Conservation (phyloP, 2,329 filamentous ascomycete genomes). For the Ambrosiella xylebori region DNA sequence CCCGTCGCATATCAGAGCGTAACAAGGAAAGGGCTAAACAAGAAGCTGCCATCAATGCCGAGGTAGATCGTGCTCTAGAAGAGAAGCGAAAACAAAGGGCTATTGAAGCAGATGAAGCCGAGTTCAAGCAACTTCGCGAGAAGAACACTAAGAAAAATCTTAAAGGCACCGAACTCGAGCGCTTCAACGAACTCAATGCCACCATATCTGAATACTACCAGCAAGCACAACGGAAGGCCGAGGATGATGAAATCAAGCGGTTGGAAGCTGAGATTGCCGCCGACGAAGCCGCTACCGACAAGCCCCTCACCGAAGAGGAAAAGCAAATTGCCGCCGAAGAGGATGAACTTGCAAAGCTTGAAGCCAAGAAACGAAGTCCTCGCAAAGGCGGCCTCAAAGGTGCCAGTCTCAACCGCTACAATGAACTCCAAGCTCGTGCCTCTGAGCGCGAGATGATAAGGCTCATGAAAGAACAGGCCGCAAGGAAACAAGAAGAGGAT, state of each 20-base stretch:
- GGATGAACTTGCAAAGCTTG: constrained; percentile 7
- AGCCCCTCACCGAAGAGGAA: neutral
- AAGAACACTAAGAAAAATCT: neutral
- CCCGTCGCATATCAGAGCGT: constrained; percentile 8
- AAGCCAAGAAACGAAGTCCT: constrained; percentile 5
- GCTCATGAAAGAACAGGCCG: constrained; percentile 8
- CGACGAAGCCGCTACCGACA: neutral
- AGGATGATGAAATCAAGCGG: constrained; percentile 3
- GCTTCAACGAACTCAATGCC: constrained; percentile 6
- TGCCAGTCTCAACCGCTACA: constrained; percentile 7
- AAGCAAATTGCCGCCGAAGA: constrained; percentile 9
- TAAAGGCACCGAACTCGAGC: constrained; percentile 1
- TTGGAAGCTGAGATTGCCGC: constrained; percentile 9
- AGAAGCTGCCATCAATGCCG: constrained; percentile 10
- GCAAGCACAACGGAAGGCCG: neutral
- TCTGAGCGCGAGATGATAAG: constrained; percentile 10
- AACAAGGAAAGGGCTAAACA: constrained; percentile 12
- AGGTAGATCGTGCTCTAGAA: constrained; percentile 4
- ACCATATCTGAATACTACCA: neutral
- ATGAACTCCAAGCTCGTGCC: constrained; percentile 8
- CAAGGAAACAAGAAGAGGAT: constrained; percentile 5
- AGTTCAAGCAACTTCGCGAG: constrained; percentile 5
- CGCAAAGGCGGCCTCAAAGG: constrained; percentile 3
- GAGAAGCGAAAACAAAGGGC: constrained; percentile 6
- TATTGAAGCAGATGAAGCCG: neutral